Evolutionary conservation across 2,329 filamentous ascomycete genomes (phyloP).

Genomic region (Hymenoscyphus fructigenus): DNA sequence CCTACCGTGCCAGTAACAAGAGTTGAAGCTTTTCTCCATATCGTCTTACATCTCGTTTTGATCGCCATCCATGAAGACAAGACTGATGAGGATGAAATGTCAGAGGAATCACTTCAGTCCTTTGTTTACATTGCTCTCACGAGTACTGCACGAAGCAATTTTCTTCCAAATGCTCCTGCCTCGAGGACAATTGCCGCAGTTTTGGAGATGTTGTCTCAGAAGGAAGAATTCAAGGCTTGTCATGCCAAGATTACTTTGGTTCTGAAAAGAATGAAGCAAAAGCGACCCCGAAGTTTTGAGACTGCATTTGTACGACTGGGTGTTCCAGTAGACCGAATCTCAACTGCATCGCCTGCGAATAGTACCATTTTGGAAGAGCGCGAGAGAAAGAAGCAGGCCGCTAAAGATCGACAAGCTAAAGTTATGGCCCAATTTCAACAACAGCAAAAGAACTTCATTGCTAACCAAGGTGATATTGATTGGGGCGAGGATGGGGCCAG

Average conservation of each 20-base stretch:
- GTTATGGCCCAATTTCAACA: slow-evolving; percentile 99
- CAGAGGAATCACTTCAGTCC: slow-evolving; percentile 53
- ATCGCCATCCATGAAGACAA: slow-evolving; percentile 84
- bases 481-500: slow-evolving; percentile 83
- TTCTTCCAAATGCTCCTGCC: slow-evolving; percentile 54
- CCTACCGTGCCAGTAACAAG: slow-evolving; percentile 77
- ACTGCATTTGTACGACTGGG: slow-evolving; percentile 62
- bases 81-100: slow-evolving; percentile 52
- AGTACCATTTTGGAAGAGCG: slow-evolving; percentile 59
- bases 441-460: slow-evolving; percentile 92
- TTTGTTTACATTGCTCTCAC: slow-evolving; percentile 73
- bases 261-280: slow-evolving; percentile 80
- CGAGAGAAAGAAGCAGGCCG: slow-evolving; percentile 86
- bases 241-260: slow-evolving; percentile 83
- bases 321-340: slow-evolving; percentile 73
- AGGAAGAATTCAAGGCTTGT: slow-evolving; percentile 76
- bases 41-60: slow-evolving; percentile 83
- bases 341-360: slow-evolving; percentile 77
- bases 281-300: slow-evolving; percentile 71
- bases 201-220: slow-evolving; percentile 60
- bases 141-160: slow-evolving; percentile 60
- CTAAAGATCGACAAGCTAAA: slow-evolving; percentile 81
- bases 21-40: slow-evolving; percentile 87
- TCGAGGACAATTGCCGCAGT: slow-evolving; percentile 64
- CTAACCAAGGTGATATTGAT: slow-evolving; percentile 81